phyloP scores from a whole-genome alignment of 176 grass and related monocot genomes.

The Cenchrus fungigraminus region DNA sequence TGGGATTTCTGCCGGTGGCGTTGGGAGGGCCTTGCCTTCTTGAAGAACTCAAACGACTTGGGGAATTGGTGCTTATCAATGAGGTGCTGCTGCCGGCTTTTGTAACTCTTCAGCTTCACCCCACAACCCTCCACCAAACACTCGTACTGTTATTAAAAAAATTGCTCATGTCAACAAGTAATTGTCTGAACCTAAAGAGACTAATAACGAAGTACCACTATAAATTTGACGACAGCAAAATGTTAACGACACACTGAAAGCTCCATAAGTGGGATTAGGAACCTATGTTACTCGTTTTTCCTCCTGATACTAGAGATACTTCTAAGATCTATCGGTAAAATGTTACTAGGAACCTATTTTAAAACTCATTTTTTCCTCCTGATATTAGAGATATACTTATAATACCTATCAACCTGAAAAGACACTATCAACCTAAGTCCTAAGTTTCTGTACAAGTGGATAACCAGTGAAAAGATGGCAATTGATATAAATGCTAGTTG shows the following conservation, averaged over 20 bases:
- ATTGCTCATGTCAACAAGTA: not conserved
- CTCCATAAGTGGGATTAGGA: not conserved
- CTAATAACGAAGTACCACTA: not conserved
- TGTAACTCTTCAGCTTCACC: conserved; percentile 84
- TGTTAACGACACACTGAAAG: not conserved
- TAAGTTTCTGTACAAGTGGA: not conserved
- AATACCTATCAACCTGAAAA: not conserved
- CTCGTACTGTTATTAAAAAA: conserved; percentile 70
- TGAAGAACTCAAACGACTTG: conserved; percentile 85
- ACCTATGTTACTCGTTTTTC: not conserved
- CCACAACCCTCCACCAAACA: conserved; percentile 93
- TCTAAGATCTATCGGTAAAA: not conserved
- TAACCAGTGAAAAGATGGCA: not conserved
- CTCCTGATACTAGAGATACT: not conserved
- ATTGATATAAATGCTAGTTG: not conserved
- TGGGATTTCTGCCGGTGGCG: conserved; percentile 75
- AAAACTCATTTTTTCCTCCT: not conserved
- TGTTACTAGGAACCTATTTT: not conserved
- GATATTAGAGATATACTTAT: not conserved
- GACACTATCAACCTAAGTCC: too few species aligned
- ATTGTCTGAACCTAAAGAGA: not conserved
- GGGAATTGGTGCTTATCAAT: conserved; percentile 94
- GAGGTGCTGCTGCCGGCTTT: conserved; percentile 78
- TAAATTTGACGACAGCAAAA: conserved; percentile 22
- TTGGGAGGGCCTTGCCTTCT: conserved; percentile 68